These are phyloP conservation scores for Penicillium digitatum DNA, from an alignment of 2,329 filamentous ascomycete genomes.

Conservation along the genomic window DNA sequence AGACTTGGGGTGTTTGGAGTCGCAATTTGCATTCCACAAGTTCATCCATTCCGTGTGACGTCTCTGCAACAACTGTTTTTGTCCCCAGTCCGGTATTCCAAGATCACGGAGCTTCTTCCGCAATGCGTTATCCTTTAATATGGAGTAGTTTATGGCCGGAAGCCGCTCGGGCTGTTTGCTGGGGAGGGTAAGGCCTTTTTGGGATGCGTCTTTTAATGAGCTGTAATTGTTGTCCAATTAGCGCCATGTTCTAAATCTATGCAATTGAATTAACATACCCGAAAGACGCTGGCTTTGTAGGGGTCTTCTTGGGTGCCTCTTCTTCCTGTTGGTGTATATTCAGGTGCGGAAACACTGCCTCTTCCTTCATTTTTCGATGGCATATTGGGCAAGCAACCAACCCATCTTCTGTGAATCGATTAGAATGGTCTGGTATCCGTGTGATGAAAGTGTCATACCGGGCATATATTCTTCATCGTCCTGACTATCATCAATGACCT, in stretches of 20 bases:
- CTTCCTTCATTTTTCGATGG: constrained; percentile 70
- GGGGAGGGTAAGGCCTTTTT: constrained; percentile 17
- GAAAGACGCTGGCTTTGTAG: constrained; percentile 21
- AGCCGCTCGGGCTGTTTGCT: constrained; percentile 58
- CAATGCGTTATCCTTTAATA: constrained; percentile 74
- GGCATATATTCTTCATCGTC: constrained; percentile 36
- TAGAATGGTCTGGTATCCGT: constrained; percentile 6
- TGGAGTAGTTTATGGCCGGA: constrained; percentile 77
- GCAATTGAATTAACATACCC: constrained; percentile 23
- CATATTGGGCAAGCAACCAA: constrained; percentile 83
- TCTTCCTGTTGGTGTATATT: constrained; percentile 48
- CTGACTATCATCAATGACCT: constrained; percentile 41
- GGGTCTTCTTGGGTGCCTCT: constrained; percentile 1
- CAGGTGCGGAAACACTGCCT: constrained; percentile 78
- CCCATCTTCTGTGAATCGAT: constrained; percentile 58
- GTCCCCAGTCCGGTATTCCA: constrained; percentile 68
- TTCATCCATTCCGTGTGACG: constrained; percentile 93
- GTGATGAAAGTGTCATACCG: constrained; percentile 23
- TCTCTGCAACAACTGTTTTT: constrained; percentile 65
- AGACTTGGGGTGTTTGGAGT: constrained; percentile 67
- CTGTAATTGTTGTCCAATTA: constrained; percentile 21
- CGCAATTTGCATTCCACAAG: constrained; percentile 95
- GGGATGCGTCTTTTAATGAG: constrained; percentile 21
- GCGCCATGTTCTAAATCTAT: constrained; percentile 2
- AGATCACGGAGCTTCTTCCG: constrained; percentile 77